Evolutionary conservation across 1,139 yeast genomes (phyloP), one percentile per base, ranked within the genome.

Genomic region (Pichiaceae sp.): DNA sequence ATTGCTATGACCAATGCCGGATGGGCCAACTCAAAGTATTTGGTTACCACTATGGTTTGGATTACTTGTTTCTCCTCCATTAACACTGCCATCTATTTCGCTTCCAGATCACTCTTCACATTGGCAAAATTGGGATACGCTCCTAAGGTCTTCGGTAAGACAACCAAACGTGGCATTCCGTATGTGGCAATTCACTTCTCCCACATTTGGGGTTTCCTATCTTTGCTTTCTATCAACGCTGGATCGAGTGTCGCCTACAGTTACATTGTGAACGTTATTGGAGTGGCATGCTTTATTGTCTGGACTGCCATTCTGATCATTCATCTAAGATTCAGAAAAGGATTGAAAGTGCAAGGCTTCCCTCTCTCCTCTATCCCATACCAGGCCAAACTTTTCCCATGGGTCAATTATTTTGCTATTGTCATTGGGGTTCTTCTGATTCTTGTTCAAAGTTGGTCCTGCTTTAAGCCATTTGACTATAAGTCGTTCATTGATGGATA

Each of bases 381-480:
- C 59, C 62, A 58, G 40, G 75, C 79, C 1, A 52, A 63, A 31
- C 61, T 70, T 48, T 77, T 64, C 50, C 86, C 87, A 2, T 62
- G 56, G 49, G 59, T 68, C 21, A 75, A 80, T 2, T 62, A 63
- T 34, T 48, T 72, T 33, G 80, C 80, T 2, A 59, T 78, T 6
- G 46, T 58, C 0, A 57, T 75, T 34, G 78, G 75, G 48, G 44
- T 66, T 2, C 68, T 78, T 42, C 61, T 79, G 44, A 78, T 74
- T 2, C 55, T 79, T 19, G 72, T 79, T 26, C 86, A 79, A 54
- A 83, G 86, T 3, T 79, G 86, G 85, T 63, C 80, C 1, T 64
- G 68, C 32, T 71, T 79, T 47, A 64, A 66, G 38, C 86, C 87
- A 0, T 79, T 76, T 47, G 64, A 66, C 38, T 78, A 75, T 4